Evolutionary conservation across 768 basidiomycete genomes (phyloP), one percentile per base, ranked within the genome.

Genomic region (Boletus bicolor): DNA sequence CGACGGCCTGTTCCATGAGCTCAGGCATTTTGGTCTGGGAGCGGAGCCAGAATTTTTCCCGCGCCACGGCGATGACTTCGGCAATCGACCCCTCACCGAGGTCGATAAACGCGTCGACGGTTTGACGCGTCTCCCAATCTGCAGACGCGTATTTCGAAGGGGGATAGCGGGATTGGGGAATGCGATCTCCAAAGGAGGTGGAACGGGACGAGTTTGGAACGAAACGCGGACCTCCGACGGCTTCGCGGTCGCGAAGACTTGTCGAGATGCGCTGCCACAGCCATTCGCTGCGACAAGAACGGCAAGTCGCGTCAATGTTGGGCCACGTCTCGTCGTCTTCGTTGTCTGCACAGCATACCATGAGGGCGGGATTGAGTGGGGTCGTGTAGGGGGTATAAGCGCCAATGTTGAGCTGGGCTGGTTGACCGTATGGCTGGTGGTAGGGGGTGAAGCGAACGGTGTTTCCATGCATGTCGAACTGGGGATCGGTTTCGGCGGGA

Each of bases 321-420:
- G 84, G 82, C 79, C 85, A 90, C 0, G 81, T 79, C 12, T 84
- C 82, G 17, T 83, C 79, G 68, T 91, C 89, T 57, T 89, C 88
- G 64, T 89, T 90, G 63, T 87, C 87, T 5, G 80, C 71, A 56
- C 82, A 80, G 32, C 76, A 79, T 11, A 83, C 76, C 58, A 73
- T 71, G 39, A 68, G 55, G 6, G 68, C 61, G 28, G 70, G 68
- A 35, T 68, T 64, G 28, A 69, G 38, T 47, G 61, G 58, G 14
- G 56, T 56, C 1, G 58, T 52, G 30, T 69, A 70, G 14, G 65
- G 69, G 21, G 62, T 56, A 56, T 65, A 72, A 10, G 64, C 49
- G 37, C 59, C 65, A 37, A 67, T 60, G 28, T 51, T 61, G 43
- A 65, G 59, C 34, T 58, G 59, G 14, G 56, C 37, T 6, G 58